These are phyloP conservation scores for Solanum chaucha DNA, from an alignment of 257 asterid species.

Conservation along the genomic window DNA sequence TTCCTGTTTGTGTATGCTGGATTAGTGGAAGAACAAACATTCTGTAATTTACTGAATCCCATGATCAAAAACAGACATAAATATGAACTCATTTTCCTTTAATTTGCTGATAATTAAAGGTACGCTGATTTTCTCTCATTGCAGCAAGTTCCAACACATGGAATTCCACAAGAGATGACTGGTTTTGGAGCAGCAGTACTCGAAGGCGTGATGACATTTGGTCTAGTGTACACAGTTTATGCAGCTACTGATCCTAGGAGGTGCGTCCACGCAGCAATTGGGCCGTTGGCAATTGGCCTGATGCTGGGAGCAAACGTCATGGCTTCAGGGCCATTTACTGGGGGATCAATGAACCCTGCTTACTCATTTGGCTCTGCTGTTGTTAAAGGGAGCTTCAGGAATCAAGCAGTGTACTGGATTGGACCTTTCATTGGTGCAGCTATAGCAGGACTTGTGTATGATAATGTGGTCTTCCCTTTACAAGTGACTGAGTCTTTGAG, in stretches of 20 bases:
- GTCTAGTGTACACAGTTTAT: constrained; percentile 56
- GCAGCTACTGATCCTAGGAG: constrained; percentile 52
- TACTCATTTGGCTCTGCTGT: constrained; percentile 58
- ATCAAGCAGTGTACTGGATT: constrained; percentile 76
- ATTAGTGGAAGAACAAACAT: background rate
- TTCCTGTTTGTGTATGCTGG: background rate
- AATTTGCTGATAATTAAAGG: background rate
- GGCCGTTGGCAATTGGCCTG: constrained; percentile 63
- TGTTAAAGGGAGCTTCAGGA: constrained; percentile 58
- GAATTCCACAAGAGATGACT: constrained; percentile 67
- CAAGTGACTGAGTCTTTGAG: constrained; percentile 23
- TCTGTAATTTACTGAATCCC: background rate
- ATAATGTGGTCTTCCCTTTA: constrained; percentile 56
- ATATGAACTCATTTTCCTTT: background rate
- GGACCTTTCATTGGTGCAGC: constrained; percentile 83
- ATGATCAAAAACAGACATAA: background rate
- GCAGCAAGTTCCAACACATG: constrained; percentile 41
- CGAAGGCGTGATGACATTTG: constrained; percentile 72
- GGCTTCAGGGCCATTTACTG: constrained; percentile 74
- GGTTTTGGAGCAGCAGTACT: constrained; percentile 75
- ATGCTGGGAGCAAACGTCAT: constrained; percentile 66
- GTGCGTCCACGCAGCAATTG: constrained; percentile 39
- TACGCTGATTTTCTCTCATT: background rate
- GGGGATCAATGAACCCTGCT: constrained; percentile 89
- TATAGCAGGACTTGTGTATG: constrained; percentile 52